A percentile compares a stretch with the other conserved stretches of the same genome.
Evolutionary conservation across 257 asterid species (phyloP).

Genomic region (Linderniella brevidens): DNA sequence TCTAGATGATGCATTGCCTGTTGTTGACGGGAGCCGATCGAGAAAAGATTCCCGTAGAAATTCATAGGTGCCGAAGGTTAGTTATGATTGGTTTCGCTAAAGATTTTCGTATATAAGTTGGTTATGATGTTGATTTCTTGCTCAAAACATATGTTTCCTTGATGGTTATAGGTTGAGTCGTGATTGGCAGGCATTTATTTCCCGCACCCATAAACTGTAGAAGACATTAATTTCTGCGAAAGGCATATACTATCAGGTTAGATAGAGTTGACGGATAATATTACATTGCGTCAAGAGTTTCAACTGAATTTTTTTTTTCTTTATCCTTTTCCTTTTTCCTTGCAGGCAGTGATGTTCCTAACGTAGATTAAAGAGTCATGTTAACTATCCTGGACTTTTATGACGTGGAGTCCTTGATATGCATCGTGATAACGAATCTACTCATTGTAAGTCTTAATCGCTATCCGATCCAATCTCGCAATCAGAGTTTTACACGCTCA

Average conservation of each 20-base stretch:
- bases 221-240: conserved; percentile 87
- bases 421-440: neutral
- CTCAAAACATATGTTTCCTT: neutral
- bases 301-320: too few relatives aligned
- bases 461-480: neutral
- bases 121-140: too few relatives aligned
- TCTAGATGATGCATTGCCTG: conserved; percentile 93
- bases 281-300: too few relatives aligned
- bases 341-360: too few relatives aligned
- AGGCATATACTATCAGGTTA: conserved; percentile 90
- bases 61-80: conserved; percentile 83
- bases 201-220: conserved; percentile 82
- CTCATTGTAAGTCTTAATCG: conserved; percentile 19
- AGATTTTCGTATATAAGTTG: too few relatives aligned
- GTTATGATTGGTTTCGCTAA: too few relatives aligned
- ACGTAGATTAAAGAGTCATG: too few relatives aligned
- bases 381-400: too few relatives aligned
- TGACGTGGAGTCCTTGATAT: conserved; percentile 1
- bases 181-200: conserved; percentile 93
- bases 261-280: too few relatives aligned
- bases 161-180: conserved; percentile 59
- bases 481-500: neutral
- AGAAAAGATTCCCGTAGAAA: conserved; percentile 62
- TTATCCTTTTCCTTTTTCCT: too few relatives aligned
- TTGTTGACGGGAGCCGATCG: conserved; percentile 61